These are phyloP conservation scores for Trichoderma sp. DNA, from an alignment of 2,329 filamentous ascomycete species.

Conservation along the genomic window DNA sequence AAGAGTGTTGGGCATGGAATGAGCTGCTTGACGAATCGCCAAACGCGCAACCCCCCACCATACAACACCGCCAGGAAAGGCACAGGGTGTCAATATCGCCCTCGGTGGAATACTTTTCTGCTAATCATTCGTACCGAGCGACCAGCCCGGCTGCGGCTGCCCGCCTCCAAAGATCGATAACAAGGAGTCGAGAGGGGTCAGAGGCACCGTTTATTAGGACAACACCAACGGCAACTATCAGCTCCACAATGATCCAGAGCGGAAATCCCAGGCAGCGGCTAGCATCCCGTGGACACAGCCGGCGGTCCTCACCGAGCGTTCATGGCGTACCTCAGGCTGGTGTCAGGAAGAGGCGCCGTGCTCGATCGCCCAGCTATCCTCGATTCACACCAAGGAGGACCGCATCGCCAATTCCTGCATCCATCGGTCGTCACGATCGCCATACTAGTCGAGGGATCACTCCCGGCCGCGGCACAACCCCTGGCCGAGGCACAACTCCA, in stretches of 20 bases:
- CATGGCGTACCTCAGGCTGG: slow-evolving; percentile 31
- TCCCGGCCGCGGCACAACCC: slow-evolving; percentile 50
- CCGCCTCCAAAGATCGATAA: slow-evolving; percentile 42
- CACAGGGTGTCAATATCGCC: slow-evolving; percentile 44
- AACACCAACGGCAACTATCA: slow-evolving; percentile 48
- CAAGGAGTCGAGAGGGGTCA: slow-evolving; percentile 41
- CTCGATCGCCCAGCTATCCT: slow-evolving; percentile 56
- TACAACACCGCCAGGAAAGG: slow-evolving; percentile 42
- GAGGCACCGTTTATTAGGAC: slow-evolving; percentile 52
- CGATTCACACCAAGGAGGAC: slow-evolving; percentile 58
- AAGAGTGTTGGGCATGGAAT: slow-evolving; percentile 67
- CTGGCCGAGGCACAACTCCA: slow-evolving; percentile 49
- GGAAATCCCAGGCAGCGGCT: slow-evolving; percentile 43
- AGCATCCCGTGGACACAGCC: slow-evolving; percentile 41
- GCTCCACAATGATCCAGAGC: slow-evolving; percentile 36
- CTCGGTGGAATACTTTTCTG: slow-evolving; percentile 34
- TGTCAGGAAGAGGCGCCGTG: slow-evolving; percentile 50
- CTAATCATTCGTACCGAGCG: slow-evolving; percentile 24
- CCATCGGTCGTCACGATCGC: slow-evolving; percentile 35
- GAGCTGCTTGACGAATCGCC: slow-evolving; percentile 60
- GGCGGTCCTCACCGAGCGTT: slow-evolving; percentile 34
- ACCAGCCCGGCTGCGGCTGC: slow-evolving; percentile 29
- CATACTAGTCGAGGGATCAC: slow-evolving; percentile 39
- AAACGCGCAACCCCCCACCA: slow-evolving; percentile 44
- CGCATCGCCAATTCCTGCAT: slow-evolving; percentile 45